phyloP scores from a whole-genome alignment of 164 flowering plant genomes.

The Berberis thunbergii region DNA sequence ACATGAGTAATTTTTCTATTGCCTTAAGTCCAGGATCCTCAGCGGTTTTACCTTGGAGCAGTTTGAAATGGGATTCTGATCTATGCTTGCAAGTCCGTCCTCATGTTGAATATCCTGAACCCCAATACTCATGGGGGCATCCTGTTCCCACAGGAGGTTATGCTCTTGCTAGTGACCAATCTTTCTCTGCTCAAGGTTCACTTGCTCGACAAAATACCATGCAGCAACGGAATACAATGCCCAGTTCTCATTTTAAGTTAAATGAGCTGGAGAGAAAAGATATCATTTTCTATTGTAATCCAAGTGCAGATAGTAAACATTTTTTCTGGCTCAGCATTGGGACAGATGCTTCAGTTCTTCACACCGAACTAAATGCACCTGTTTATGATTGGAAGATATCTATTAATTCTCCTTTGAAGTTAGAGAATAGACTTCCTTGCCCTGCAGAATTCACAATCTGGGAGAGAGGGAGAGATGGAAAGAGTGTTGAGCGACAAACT shows the following conservation, averaged over 20 bases:
- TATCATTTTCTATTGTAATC: conserved; percentile 49
- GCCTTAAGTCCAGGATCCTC: conserved; percentile 63
- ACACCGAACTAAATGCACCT: conserved; percentile 84
- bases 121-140: conserved; percentile 63
- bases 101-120: conserved; percentile 29
- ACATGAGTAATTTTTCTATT: conserved; percentile 18
- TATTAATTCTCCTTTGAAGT: conserved; percentile 69
- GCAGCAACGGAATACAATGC: conserved; percentile 31
- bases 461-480: conserved; percentile 74
- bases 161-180: conserved; percentile 42
- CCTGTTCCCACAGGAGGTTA: conserved; percentile 34
- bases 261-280: conserved; percentile 90
- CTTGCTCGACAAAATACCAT: conserved; percentile 38
- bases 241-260: conserved; percentile 42
- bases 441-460: conserved; percentile 74
- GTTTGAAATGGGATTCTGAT: conserved; percentile 45
- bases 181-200: conserved; percentile 36
- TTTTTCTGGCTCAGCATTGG: conserved; percentile 75
- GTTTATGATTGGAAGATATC: conserved; percentile 98
- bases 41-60: conserved; percentile 75
- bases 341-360: conserved; percentile 86
- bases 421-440: conserved; percentile 95
- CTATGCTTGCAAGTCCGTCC: conserved; percentile 80
- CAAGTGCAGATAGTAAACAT: conserved; percentile 31
- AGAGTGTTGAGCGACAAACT: conserved; percentile 44